Evolutionary conservation across 441 rosid genomes (phyloP).

Genomic region (Arabidopsis hybrid): DNA sequence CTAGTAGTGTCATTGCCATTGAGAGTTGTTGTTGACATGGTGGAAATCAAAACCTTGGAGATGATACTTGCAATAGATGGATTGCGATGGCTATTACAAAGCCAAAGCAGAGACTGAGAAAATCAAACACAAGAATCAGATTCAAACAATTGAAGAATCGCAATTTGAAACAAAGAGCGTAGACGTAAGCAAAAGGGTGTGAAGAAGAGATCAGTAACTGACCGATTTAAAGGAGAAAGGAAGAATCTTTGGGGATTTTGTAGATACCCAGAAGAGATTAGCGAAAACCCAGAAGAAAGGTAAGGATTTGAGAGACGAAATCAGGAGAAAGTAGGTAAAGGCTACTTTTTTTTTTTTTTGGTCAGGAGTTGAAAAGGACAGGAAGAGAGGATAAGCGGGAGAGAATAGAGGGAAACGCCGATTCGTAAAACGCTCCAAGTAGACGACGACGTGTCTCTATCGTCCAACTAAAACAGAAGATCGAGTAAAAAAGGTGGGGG

Average conservation of each 20-base stretch:
- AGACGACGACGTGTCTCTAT: neutral
- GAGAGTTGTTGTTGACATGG: slow-evolving; percentile 44
- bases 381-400: slow-evolving; percentile 28
- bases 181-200: neutral
- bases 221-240: slow-evolving; percentile 54
- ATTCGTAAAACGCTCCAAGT: slow-evolving; percentile 15
- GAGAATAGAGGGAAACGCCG: slow-evolving; percentile 15
- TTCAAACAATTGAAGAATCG: slow-evolving; percentile 1
- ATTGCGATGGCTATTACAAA: slow-evolving; percentile 42
- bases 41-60: slow-evolving; percentile 51
- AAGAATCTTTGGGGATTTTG: slow-evolving; percentile 40
- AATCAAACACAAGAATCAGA: slow-evolving; percentile 7
- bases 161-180: neutral
- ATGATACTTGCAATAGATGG: slow-evolving; percentile 27
- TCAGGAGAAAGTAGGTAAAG: slow-evolving; percentile 17
- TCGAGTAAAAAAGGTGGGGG: neutral
- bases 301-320: neutral
- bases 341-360: neutral
- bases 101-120: slow-evolving; percentile 52
- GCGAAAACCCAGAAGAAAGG: neutral
- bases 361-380: slow-evolving; percentile 16
- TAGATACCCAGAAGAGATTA: slow-evolving; percentile 17
- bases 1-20: slow-evolving; percentile 33
- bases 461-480: neutral
- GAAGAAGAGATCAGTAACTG: slow-evolving; percentile 31